Base-by-base conservation (phyloP, 768 basidiomycete species). In the Podaxis sp. region DNA sequence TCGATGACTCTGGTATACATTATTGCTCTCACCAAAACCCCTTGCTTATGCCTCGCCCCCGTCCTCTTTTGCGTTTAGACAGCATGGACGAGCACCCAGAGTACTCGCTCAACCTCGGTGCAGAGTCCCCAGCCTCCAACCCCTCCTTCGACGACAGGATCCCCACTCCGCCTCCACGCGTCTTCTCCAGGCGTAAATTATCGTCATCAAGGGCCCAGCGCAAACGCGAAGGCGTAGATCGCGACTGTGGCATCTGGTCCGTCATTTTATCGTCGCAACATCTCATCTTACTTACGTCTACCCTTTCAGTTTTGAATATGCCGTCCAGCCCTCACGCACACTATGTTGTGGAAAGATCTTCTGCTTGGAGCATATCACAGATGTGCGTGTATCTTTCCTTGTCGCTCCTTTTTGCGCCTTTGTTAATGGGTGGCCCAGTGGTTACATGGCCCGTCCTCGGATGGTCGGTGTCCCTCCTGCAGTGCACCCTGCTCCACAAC, bases 261-360 rank as follows among this genome's bases (percentile, higher is more conserved):
- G 60, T 55, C 47, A 3, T 50, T 15, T 5, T 8, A 24, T 50
- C 22, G 13, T 50, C 24, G 9, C 49, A 27, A 13, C 13, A 50
- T 50, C 22, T 13, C 19, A 50, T 25, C 49, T 50, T 15, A 24
- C 13, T 15, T 19, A 50, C 12, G 7, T 50, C 19, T 46, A 19
- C 49, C 49, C 12, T 27, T 50, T 11, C 17, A 61, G 74, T 56
- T 75, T 75, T 59, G 74, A 75, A 65, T 72, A 72, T 56, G 72
- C 74, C 0, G 70, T 73, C 24, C 63, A 66, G 36, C 74, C 74
- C 1, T 69, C 69, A 40, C 65, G 73, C 40, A 74, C 73, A 22
- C 57, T 73, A 8, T 75, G 74, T 55, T 75, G 74, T 55, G 72
- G 73, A 3, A 73, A 68, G 63, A 68, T 75, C 6, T 74, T 73